Conservation (phyloP, 768 basidiomycete genomes). For the Obba rivulosa region DNA sequence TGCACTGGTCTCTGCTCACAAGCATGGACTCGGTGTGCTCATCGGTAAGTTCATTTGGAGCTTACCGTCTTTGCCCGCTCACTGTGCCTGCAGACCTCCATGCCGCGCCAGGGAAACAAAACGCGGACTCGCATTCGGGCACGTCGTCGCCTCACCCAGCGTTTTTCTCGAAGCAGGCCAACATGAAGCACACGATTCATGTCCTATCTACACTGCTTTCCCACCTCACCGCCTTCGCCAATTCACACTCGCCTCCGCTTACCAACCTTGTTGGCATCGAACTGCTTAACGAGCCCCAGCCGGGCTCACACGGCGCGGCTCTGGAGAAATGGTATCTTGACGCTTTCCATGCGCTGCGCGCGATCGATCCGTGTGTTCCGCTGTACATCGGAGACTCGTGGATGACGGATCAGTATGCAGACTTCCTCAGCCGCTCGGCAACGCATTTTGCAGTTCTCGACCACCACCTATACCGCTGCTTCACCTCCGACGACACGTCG, state of each 20-base stretch:
- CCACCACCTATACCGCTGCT: slow-evolving; percentile 82
- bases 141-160: slow-evolving; percentile 42
- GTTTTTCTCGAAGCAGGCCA: slow-evolving; percentile 42
- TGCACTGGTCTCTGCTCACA: slow-evolving; percentile 54
- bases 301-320: slow-evolving; percentile 37
- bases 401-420: slow-evolving; percentile 60
- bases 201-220: slow-evolving; percentile 41
- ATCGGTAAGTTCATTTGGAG: slow-evolving; percentile 39
- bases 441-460: slow-evolving; percentile 54
- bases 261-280: slow-evolving; percentile 51
- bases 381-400: slow-evolving; percentile 76
- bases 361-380: slow-evolving; percentile 51
- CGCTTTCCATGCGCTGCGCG: slow-evolving; percentile 48
- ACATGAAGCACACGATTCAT: slow-evolving; percentile 42
- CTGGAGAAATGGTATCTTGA: slow-evolving; percentile 61
- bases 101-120: slow-evolving; percentile 73
- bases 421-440: slow-evolving; percentile 36
- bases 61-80: not conserved
- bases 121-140: slow-evolving; percentile 61
- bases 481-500: slow-evolving; percentile 52
- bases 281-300: slow-evolving; percentile 56
- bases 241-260: slow-evolving; percentile 30
- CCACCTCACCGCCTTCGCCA: slow-evolving; percentile 30
- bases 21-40: slow-evolving; percentile 64
- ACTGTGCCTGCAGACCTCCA: slow-evolving; percentile 50